Conservation (phyloP, 176 grass and related monocot genomes). For the Aegilops speltoides region DNA sequence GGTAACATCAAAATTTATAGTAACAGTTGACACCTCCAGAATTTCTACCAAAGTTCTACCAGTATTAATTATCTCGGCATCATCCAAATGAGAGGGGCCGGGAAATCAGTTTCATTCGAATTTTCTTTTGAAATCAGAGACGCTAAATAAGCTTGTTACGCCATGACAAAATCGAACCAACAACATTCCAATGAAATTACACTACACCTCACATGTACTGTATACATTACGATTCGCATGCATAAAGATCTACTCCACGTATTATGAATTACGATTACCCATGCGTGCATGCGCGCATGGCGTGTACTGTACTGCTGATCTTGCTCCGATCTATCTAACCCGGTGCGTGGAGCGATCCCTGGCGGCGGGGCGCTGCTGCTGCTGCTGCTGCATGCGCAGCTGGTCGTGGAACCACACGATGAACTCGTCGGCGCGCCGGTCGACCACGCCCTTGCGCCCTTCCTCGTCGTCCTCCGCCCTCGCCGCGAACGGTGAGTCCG, state of each 20-base stretch:
- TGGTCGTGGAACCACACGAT: conserved; percentile 82
- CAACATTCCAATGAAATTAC: no score
- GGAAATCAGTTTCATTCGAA: no score
- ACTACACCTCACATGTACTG: neutral
- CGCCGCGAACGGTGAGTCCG: conserved; percentile 60
- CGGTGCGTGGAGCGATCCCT: neutral
- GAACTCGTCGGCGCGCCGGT: conserved; percentile 84
- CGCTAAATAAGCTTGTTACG: neutral
- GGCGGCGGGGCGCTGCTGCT: neutral
- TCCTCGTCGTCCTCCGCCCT: conserved; percentile 48
- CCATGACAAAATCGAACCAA: neutral
- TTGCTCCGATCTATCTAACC: neutral
- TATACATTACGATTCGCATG: neutral
- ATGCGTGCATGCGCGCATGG: neutral
- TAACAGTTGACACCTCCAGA: neutral
- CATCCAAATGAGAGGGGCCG: neutral
- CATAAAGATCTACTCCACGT: no score
- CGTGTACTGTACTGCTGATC: neutral
- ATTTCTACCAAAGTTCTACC: neutral
- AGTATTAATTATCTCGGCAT: neutral
- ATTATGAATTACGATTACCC: neutral
- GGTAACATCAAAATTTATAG: neutral
- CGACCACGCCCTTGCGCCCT: conserved; percentile 37
- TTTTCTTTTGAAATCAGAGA: neutral
- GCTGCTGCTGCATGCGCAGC: conserved; percentile 55